A percentile compares a stretch with the other conserved stretches of the same genome.
Evolutionary conservation across 345 rosid species (phyloP).

Genomic region (Hirschfeldia incana): DNA sequence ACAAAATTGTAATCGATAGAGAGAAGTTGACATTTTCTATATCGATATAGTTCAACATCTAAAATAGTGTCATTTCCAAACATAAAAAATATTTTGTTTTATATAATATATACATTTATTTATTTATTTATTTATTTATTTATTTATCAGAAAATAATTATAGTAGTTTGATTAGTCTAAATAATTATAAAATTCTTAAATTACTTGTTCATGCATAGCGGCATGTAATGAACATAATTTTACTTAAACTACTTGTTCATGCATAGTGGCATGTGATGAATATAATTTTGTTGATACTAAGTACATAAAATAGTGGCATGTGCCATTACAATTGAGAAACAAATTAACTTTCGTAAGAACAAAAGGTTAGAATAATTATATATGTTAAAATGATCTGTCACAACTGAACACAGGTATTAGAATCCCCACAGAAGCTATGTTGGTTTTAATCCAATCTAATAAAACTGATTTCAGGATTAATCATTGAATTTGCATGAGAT

Average conservation of each 20-base stretch:
- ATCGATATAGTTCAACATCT: no score
- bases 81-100: no score
- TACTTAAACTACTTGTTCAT: neutral
- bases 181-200: no score
- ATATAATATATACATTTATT: no score
- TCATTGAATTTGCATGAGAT: neutral
- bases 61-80: no score
- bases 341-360: neutral
- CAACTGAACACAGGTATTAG: neutral
- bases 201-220: no score
- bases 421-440: neutral
- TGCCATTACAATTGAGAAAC: neutral
- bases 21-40: no score
- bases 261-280: neutral
- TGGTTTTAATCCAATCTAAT: neutral
- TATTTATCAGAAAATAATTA: no score
- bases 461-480: neutral
- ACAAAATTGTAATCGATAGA: no score
- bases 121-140: no score
- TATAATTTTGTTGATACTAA: neutral
- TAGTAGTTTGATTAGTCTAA: no score
- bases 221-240: no score
- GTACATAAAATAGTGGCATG: neutral
- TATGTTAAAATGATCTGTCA: neutral
- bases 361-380: neutral